These are phyloP conservation scores for Dalbergia cochinchinensis DNA, from an alignment of 306 rosid genomes.

Conservation along the genomic window DNA sequence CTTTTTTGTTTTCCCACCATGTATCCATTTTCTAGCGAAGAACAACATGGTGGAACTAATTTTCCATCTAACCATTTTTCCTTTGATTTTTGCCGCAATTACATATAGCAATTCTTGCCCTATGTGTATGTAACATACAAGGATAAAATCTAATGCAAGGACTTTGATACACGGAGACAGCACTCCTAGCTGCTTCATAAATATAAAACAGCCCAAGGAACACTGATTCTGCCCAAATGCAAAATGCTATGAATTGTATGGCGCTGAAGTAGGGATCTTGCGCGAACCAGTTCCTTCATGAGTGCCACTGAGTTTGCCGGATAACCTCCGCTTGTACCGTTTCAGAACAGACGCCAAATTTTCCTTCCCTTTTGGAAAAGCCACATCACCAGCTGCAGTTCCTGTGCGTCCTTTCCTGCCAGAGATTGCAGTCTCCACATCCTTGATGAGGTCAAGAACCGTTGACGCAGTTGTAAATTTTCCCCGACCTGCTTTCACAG, in stretches of 20 bases:
- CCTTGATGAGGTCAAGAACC: slow-evolving; percentile 78
- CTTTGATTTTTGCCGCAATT: slow-evolving; percentile 58
- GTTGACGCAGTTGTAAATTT: slow-evolving; percentile 75
- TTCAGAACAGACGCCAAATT: slow-evolving; percentile 92
- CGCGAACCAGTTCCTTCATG: slow-evolving; percentile 60
- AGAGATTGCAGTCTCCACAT: slow-evolving; percentile 84
- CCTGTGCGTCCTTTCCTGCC: slow-evolving; percentile 90
- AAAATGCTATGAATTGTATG: slow-evolving; percentile 58
- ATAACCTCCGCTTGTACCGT: slow-evolving; percentile 85
- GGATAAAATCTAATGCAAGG: neutral
- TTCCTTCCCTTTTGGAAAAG: slow-evolving; percentile 93
- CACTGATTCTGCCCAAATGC: slow-evolving; percentile 33
- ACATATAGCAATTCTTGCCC: slow-evolving; percentile 57
- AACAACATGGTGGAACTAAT: slow-evolving; percentile 7
- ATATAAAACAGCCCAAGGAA: slow-evolving; percentile 46
- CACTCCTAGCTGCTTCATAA: slow-evolving; percentile 25
- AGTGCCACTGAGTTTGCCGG: slow-evolving; percentile 63
- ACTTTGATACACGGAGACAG: slow-evolving; percentile 49
- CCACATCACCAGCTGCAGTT: slow-evolving; percentile 96
- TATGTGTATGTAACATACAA: slow-evolving; percentile 56
- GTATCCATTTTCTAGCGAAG: neutral
- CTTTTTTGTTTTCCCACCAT: neutral
- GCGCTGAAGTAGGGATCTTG: slow-evolving; percentile 57
- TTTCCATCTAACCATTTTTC: slow-evolving; percentile 41
- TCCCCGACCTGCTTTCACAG: slow-evolving; percentile 78